Evolutionary conservation across 768 basidiomycete species (phyloP), one percentile per base, ranked within the genome.

Genomic region (Agaricus bisporus): DNA sequence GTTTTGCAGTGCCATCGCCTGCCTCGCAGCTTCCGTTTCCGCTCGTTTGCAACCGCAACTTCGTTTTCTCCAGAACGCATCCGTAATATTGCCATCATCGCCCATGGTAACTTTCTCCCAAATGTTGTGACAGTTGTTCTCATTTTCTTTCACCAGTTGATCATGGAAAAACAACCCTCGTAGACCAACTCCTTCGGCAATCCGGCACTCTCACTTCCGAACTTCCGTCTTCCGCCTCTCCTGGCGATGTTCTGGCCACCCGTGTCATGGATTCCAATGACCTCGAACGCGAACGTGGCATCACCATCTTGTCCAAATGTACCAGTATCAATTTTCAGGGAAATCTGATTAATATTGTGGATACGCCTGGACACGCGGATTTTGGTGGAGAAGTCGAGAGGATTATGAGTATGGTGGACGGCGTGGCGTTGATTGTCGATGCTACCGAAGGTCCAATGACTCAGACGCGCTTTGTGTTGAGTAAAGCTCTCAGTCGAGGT

Each of bases 341-440:
- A 2, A 75, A 73, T 59, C 67, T 76, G 3, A 78, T 81, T 57
- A 83, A 81, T 49, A 78, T 83, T 56, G 76, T 82, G 55, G 81
- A 83, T 59, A 83, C 81, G 0, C 81, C 80, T 0, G 80, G 81
- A 48, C 81, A 83, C 63, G 80, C 80, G 6, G 81, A 83, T 59
- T 81, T 83, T 65, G 80, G 80, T 32, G 80, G 80, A 51, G 81
- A 83, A 62, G 80, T 83, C 8, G 80, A 83, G 57, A 74, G 80
- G 49, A 75, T 81, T 3, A 69, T 80, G 69, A 78, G 78, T 56
- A 81, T 83, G 73, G 77, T 83, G 10, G 81, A 82, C 55, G 80
- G 80, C 26, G 80, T 81, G 10, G 79, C 79, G 12, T 70, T 83
- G n/a, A 66, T 83, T 3, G 75, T 83, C 15, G 80, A 82, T 56